phyloP scores from a whole-genome alignment of 139 green algal species.

The Picochlorum sp. region DNA sequence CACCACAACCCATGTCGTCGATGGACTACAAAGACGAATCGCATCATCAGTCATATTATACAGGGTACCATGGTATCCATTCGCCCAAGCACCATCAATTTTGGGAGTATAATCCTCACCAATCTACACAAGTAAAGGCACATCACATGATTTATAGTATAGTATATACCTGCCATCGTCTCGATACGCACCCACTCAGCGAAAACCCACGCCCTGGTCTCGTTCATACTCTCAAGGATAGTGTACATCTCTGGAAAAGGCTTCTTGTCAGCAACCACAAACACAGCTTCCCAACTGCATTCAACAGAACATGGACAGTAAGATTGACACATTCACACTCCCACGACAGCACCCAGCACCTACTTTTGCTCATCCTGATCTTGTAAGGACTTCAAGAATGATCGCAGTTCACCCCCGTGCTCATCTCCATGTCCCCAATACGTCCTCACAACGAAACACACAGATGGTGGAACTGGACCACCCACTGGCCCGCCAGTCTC shows the following conservation, averaged over 20 bases:
- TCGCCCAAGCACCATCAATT: conserved; percentile 42
- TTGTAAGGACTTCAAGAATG: conserved; percentile 43
- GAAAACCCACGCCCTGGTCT: conserved; percentile 58
- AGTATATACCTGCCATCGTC: neutral
- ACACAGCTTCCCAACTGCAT: conserved; percentile 59
- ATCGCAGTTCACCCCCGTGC: conserved; percentile 27
- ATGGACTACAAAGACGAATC: conserved; percentile 45
- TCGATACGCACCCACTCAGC: conserved; percentile 53
- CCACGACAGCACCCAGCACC: neutral
- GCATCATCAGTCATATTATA: conserved; percentile 78
- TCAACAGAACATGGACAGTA: neutral
- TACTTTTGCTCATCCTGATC: conserved; percentile 37
- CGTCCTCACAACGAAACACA: conserved; percentile 52
- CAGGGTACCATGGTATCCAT: conserved; percentile 59
- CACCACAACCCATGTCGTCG: conserved; percentile 61
- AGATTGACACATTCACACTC: neutral
- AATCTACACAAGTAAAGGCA: conserved; percentile 20
- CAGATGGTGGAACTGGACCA: neutral
- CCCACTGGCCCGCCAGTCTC: neutral
- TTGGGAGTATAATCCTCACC: conserved; percentile 45
- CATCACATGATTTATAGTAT: neutral
- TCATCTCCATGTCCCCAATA: conserved; percentile 56
- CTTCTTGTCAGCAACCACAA: conserved; percentile 59
- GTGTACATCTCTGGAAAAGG: conserved; percentile 56
- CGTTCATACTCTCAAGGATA: conserved; percentile 48